phyloP scores from a whole-genome alignment of 306 rosid species.

The Astragalus glycyphyllos region DNA sequence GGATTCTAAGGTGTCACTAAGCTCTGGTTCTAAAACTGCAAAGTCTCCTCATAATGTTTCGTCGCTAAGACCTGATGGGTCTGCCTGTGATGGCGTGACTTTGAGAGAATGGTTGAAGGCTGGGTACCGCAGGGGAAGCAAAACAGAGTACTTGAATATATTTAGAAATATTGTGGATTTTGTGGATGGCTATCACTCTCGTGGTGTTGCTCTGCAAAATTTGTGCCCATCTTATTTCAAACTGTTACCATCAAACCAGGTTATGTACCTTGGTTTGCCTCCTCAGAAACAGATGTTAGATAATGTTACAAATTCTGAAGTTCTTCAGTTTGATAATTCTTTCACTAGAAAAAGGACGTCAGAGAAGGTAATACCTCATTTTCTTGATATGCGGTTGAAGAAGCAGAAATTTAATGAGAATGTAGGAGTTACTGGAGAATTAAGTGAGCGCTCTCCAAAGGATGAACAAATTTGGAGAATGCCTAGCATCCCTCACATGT shows the following conservation, averaged over 20 bases:
- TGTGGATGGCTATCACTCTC: slow-evolving; percentile 45
- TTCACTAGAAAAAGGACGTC: slow-evolving; percentile 43
- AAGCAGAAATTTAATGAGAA: slow-evolving; percentile 60
- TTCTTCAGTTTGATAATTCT: slow-evolving; percentile 47
- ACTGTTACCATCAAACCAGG: slow-evolving; percentile 63
- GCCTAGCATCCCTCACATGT: slow-evolving; percentile 47
- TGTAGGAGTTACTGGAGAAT: slow-evolving; percentile 44
- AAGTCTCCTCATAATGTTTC: slow-evolving; percentile 39
- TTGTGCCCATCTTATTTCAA: slow-evolving; percentile 68
- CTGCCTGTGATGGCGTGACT: slow-evolving; percentile 57
- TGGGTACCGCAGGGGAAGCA: slow-evolving; percentile 50
- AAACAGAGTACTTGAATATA: slow-evolving; percentile 60
- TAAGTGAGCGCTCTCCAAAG: slow-evolving; percentile 51
- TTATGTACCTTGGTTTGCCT: slow-evolving; percentile 61
- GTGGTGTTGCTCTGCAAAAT: slow-evolving; percentile 51
- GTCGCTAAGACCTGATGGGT: slow-evolving; percentile 40
- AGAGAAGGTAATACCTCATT: slow-evolving; percentile 26
- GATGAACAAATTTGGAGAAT: slow-evolving; percentile 30
- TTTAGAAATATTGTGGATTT: slow-evolving; percentile 71
- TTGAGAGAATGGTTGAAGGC: slow-evolving; percentile 25
- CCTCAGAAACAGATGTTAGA: slow-evolving; percentile 46
- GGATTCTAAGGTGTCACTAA: slow-evolving; percentile 45
- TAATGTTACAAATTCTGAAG: slow-evolving; percentile 48
- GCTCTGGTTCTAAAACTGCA: slow-evolving; percentile 43
- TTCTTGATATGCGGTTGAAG: slow-evolving; percentile 51